phyloP scores from a whole-genome alignment of 2,329 filamentous ascomycete genomes.

The Elsinoe necatrix region DNA sequence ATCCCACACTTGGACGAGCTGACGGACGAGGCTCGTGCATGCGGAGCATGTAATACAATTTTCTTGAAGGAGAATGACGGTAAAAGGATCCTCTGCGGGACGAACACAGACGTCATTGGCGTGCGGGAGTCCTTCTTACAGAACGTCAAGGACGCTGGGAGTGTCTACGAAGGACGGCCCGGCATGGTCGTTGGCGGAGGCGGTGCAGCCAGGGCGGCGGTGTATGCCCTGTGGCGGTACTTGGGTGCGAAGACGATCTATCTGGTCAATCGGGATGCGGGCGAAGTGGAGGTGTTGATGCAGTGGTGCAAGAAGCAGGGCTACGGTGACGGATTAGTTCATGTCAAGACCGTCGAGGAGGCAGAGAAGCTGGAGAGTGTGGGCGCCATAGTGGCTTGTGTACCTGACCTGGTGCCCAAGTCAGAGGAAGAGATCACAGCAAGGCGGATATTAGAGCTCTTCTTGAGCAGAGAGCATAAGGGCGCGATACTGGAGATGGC shows the following conservation, averaged over 20 bases:
- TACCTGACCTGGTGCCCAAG: constrained; percentile 66
- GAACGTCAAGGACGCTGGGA: constrained; percentile 34
- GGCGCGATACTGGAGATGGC: constrained; percentile 71
- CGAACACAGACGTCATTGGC: constrained; percentile 74
- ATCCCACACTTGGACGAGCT: constrained; percentile 64
- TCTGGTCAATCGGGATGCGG: constrained; percentile 63
- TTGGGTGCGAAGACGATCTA: constrained; percentile 62
- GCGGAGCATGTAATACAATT: constrained; percentile 74
- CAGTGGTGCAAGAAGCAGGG: constrained; percentile 52
- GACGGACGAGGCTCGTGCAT: constrained; percentile 61
- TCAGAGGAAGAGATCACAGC: constrained; percentile 55
- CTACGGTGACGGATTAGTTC: constrained; percentile 52
- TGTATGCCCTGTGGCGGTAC: constrained; percentile 65
- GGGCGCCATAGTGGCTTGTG: constrained; percentile 62
- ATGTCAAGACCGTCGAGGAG: constrained; percentile 54
- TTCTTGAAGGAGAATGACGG: constrained; percentile 51
- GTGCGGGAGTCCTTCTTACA: constrained; percentile 61
- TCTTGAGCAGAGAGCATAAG: constrained; percentile 45
- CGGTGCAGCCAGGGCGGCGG: constrained; percentile 66
- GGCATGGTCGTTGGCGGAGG: constrained; percentile 70
- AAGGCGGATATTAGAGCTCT: constrained; percentile 47
- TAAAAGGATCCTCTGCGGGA: constrained; percentile 53
- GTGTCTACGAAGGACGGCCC: constrained; percentile 49
- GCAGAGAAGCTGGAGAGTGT: constrained; percentile 51
- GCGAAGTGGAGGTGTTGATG: constrained; percentile 60